phyloP scores from a whole-genome alignment of 2,329 filamentous ascomycete genomes.

The Phialophora expanda region DNA sequence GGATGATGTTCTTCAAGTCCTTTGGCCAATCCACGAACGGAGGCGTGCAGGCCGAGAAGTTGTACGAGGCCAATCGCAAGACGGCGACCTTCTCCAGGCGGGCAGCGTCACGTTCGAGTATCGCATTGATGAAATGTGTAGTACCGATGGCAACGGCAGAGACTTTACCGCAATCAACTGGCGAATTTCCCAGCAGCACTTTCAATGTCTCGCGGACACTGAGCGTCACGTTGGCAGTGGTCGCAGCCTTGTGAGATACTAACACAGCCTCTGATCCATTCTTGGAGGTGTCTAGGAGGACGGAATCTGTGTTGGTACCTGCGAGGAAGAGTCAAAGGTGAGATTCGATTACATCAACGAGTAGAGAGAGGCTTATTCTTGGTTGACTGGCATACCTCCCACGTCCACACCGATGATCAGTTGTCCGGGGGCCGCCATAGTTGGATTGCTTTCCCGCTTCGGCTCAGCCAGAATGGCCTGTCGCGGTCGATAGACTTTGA shows the following conservation, averaged over 20 bases:
- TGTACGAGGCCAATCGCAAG: slow-evolving; percentile 54
- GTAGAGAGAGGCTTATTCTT: not conserved
- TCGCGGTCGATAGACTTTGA: not conserved
- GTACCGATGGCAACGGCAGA: slow-evolving; percentile 58
- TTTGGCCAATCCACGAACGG: slow-evolving; percentile 58
- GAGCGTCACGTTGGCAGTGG: slow-evolving; percentile 49
- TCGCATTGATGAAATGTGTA: slow-evolving; percentile 59
- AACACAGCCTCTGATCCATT: slow-evolving; percentile 45
- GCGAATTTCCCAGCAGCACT: slow-evolving; percentile 46
- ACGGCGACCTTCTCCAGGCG: slow-evolving; percentile 60
- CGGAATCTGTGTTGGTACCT: slow-evolving; percentile 34
- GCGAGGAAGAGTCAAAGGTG: not conserved
- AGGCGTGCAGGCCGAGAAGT: slow-evolving; percentile 41
- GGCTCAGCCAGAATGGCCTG: not conserved
- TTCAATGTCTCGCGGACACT: slow-evolving; percentile 49
- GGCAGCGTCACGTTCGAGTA: slow-evolving; percentile 56
- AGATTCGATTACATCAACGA: not conserved
- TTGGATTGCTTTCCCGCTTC: too few relatives aligned
- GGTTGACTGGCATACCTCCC: not conserved
- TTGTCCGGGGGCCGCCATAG: not conserved
- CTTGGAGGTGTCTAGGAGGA: slow-evolving; percentile 36
- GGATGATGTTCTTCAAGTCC: slow-evolving; percentile 52
- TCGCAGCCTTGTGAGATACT: slow-evolving; percentile 47
- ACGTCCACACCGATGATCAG: not conserved
- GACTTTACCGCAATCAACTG: slow-evolving; percentile 44